Evolutionary conservation across 208 protist species (phyloP), one percentile per base, ranked within the genome.

Genomic region (Angomonas ambiguus): DNA sequence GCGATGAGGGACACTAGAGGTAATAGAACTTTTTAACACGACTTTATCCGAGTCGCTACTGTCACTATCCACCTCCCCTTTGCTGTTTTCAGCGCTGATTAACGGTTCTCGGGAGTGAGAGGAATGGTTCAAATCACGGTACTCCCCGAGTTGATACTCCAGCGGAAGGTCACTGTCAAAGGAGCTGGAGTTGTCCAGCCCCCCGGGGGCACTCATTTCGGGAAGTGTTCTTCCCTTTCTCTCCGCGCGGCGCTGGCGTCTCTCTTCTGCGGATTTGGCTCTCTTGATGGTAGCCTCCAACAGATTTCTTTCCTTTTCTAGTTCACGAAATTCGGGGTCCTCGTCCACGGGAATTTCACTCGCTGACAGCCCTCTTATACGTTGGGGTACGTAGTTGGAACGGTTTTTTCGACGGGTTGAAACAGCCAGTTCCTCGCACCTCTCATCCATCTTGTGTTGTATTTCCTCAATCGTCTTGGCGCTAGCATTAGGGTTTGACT

Each of bases 401-500:
- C 86, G 73, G 56, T 86, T 74, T 10, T 76, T 76, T 2, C 69
- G 42, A 13, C 85, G 75, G 25, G 66, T 70, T 18, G 77, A 72
- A 25, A 74, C 66, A 0, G 83, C 88, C 6, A 95, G 72, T 65
- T 92, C 85, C 49, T 86, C 71, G 16, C 73, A 72, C 25, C 83
- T 77, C 58, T 83, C 77, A 58, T 91, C 83, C 81, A 91, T 86
- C 51, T 87, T 79, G 13, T 77, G 71, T 77, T 92, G 81, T 11
- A 94, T 72, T n/a, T 69, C 71, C 18, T 67, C 73, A 20, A 90
- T 77, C 65, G 71, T 83, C 48, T 85, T 65, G 6, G 82, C 72
- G 64, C 88, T 76, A 8, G 80, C 53, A 13, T 68, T 33, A 6
- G 77, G 76, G 68, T 88, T 79, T 3, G 63, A 62, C 71, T 87